Base-by-base conservation (phyloP, 2,329 filamentous ascomycete genomes). In the Podosphaera xanthii region DNA sequence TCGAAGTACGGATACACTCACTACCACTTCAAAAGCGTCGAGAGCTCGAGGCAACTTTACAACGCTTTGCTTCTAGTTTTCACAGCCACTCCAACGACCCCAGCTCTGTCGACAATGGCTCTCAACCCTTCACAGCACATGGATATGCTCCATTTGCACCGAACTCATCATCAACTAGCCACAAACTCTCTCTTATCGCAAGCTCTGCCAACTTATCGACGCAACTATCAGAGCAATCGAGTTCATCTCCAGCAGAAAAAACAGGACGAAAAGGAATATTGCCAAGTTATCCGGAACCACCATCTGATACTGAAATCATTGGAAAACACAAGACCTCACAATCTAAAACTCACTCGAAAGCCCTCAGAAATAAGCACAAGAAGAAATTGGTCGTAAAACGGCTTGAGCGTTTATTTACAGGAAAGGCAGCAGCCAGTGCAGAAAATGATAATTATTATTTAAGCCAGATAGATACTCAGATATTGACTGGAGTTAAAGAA, bases 401-500 rank as follows among this genome's bases (percentile, higher is more conserved):
- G 1, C 70, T 94, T 4, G 87, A 94, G 66, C 85, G 90, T 62
- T 75, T 94, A 1, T 94, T 92, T 62, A 88, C 86, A 0, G 87
- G 87, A 2, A 86, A 83, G 66, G 74, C 76, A 22, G 70, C 69
- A 3, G 72, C 72, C 6, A 57, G 61, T 1, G 35, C 60, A 7
- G 62, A 60, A 2, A 57, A 63, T 9, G 58, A 66, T 44, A 65
- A 61, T 58, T 67, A 69, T 31, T 61, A 65, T 10, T 36, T 65
- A 14, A 65, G 67, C 42, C 67, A 68, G 50, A 64, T 81, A 66
- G 76, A 79, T 63, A 75, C 46, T 42, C 35, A 40, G 10, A 40
- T 40, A 5, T 40, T 40, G 36, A 6, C 36, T 40, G 6, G 10
- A 5, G 2, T 50, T 4, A 22, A 50, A 31, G 3, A 22, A 50